Evolutionary conservation across 2,329 filamentous ascomycete genomes (phyloP).

Genomic region (Colletotrichum costaricense): DNA sequence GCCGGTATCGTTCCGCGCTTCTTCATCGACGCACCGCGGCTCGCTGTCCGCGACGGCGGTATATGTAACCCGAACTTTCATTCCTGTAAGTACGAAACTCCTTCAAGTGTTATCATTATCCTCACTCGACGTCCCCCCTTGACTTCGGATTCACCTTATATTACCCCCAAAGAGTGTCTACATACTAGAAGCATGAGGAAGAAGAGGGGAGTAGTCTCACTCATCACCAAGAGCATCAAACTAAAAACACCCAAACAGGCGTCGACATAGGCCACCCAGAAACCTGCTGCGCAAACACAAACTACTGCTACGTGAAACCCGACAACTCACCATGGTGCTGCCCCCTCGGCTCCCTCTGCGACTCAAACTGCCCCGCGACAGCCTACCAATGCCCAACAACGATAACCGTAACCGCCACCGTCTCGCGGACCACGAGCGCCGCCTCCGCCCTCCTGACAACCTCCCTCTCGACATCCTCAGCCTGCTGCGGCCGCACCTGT

Average conservation of each 20-base stretch:
- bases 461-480: conserved; percentile 37
- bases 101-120: not conserved
- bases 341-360: conserved; percentile 54
- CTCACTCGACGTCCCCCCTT: not conserved
- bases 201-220: not conserved
- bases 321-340: conserved; percentile 52
- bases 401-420: conserved; percentile 40
- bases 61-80: conserved; percentile 25
- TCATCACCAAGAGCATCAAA: not conserved
- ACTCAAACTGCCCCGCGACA: conserved; percentile 48
- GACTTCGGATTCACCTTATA: not conserved
- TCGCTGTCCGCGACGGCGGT: conserved; percentile 32
- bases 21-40: conserved; percentile 29
- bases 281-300: conserved; percentile 55
- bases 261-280: conserved; percentile 52
- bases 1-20: conserved; percentile 28
- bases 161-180: too few species aligned
- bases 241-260: conserved; percentile 44
- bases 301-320: conserved; percentile 58
- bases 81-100: conserved; percentile 21
- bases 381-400: conserved; percentile 48
- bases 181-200: not conserved
- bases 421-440: conserved; percentile 4
- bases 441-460: conserved; percentile 38
- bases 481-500: conserved; percentile 55